Evolutionary conservation across 257 asterid species (phyloP).

Genomic region (Solanum habrochaites): DNA sequence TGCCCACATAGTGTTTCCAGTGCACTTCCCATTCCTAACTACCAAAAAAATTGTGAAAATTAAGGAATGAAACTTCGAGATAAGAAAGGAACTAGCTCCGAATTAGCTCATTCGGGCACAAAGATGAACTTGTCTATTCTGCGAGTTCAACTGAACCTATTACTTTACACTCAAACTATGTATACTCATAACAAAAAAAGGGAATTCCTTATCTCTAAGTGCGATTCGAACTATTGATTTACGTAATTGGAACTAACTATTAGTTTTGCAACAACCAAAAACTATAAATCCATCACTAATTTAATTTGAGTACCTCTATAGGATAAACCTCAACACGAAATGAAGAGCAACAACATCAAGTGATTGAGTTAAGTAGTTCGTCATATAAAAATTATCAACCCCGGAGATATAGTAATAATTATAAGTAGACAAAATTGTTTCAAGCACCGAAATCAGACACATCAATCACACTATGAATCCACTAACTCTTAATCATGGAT

Average conservation of each 20-base stretch:
- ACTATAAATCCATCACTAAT: neutral
- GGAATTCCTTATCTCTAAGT: neutral
- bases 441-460: neutral
- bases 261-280: neutral
- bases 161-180: neutral
- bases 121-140: neutral
- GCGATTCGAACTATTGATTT: neutral
- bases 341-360: neutral
- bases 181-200: neutral
- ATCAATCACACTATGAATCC: neutral
- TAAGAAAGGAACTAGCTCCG: neutral
- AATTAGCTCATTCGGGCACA: neutral
- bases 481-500: neutral
- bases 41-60: slow-evolving; percentile 3
- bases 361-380: neutral
- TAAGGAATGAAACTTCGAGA: neutral
- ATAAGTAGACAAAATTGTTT: neutral
- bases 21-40: slow-evolving; percentile 77
- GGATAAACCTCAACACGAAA: neutral
- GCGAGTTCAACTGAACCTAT: neutral
- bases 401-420: neutral
- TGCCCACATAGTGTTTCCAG: slow-evolving; percentile 61
- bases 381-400: neutral
- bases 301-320: neutral
- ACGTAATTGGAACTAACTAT: accelerated